A percentile compares a stretch with the other conserved stretches of the same genome.
Conservation (phyloP, 2,329 filamentous ascomycete species). For the Thielaviopsis musarum region DNA sequence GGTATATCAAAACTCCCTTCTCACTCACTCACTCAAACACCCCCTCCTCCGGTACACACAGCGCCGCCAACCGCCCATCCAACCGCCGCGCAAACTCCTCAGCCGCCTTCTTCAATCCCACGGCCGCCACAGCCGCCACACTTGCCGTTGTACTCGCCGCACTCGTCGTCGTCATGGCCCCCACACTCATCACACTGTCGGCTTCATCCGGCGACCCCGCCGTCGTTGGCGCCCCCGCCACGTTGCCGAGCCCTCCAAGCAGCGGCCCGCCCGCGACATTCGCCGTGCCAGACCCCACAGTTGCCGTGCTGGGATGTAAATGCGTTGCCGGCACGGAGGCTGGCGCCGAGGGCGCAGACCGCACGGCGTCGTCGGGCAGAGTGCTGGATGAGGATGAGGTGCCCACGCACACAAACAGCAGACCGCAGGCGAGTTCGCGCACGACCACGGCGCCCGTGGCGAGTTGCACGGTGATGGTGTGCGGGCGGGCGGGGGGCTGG, state of each 20-base stretch:
- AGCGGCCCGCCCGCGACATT: slow-evolving; percentile 16
- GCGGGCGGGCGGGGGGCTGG: not conserved
- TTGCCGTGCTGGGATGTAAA: slow-evolving; percentile 10
- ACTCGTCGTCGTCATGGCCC: slow-evolving; percentile 27
- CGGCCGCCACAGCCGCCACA: slow-evolving; percentile 26
- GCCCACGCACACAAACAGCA: slow-evolving; percentile 46
- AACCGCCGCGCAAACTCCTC: slow-evolving; percentile 43
- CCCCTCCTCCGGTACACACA: slow-evolving; percentile 36
- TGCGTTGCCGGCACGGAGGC: not conserved
- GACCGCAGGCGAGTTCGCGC: slow-evolving; percentile 37
- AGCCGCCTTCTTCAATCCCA: slow-evolving; percentile 36
- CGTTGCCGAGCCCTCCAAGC: slow-evolving; percentile 15
- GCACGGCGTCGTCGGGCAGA: slow-evolving; percentile 2
- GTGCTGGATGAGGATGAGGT: slow-evolving; percentile 19
- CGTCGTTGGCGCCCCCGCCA: slow-evolving; percentile 19
- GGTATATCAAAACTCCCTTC: no score
- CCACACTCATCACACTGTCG: slow-evolving; percentile 30
- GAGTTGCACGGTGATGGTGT: slow-evolving; percentile 41
- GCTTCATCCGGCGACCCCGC: slow-evolving; percentile 26
- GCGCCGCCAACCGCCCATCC: slow-evolving; percentile 39
- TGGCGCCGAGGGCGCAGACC: slow-evolving; percentile 3
- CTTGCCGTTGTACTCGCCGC: slow-evolving; percentile 21
- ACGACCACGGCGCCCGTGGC: slow-evolving; percentile 42
- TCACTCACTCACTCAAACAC: slow-evolving; percentile 18
- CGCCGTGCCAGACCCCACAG: slow-evolving; percentile 15